phyloP scores from a whole-genome alignment of 2,329 filamentous ascomycete genomes.

The Aspergillus clavatus region DNA sequence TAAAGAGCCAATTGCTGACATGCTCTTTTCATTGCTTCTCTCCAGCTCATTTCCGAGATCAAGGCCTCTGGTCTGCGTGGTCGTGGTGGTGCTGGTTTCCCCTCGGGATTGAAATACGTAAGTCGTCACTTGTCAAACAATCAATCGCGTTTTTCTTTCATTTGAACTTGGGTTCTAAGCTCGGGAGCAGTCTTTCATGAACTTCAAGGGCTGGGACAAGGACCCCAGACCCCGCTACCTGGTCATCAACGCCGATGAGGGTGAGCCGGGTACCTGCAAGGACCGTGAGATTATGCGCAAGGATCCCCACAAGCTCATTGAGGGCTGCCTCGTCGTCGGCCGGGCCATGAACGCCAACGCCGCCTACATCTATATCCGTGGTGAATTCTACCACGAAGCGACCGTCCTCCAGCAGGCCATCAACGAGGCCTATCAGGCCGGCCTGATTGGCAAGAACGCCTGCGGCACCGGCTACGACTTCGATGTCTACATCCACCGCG shows the following conservation, averaged over 20 bases:
- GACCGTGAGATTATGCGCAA: conserved; percentile 99
- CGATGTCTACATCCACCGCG: conserved; percentile 93
- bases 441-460: conserved; percentile 95
- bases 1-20: conserved; percentile 20
- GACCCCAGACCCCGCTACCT: conserved; percentile 92
- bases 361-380: conserved; percentile 98
- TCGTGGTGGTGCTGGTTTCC: conserved; percentile 95
- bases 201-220: conserved; percentile 99
- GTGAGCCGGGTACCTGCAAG: conserved; percentile 98
- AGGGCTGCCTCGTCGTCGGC: conserved; percentile 92
- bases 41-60: conserved; percentile 86
- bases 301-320: conserved; percentile 97
- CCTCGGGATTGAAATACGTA: conserved; percentile 98
- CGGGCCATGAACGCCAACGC: conserved; percentile 98
- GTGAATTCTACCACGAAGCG: conserved; percentile 95
- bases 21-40: neutral
- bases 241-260: conserved; percentile 97
- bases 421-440: conserved; percentile 93
- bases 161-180: neutral
- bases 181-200: conserved; percentile 86
- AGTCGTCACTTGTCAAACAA: conserved; percentile 35
- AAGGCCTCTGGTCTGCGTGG: conserved; percentile 94
- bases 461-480: conserved; percentile 97
- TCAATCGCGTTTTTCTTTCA: no score
- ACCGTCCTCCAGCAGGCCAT: conserved; percentile 90